Conservation (phyloP, 345 rosid species). For the Hypericum androsaemum region DNA sequence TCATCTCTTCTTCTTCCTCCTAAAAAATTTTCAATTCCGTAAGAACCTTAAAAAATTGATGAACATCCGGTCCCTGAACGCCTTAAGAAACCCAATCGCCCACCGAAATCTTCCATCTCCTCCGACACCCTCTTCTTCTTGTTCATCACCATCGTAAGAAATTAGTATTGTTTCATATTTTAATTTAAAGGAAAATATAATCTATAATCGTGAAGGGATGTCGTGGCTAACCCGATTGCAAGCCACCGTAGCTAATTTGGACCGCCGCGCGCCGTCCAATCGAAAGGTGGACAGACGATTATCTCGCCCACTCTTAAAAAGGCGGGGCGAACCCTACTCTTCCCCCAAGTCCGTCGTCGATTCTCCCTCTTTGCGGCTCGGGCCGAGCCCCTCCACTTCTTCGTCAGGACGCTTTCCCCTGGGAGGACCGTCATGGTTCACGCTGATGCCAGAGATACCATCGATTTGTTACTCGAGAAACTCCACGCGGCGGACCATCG, state of each 20-base stretch:
- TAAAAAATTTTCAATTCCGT: no score
- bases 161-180: no score
- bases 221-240: background rate
- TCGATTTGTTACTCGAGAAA: slow-evolving; percentile 46
- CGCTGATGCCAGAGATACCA: slow-evolving; percentile 55
- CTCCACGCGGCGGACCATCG: slow-evolving; percentile 47
- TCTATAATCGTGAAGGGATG: no score
- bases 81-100: no score
- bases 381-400: slow-evolving; percentile 42
- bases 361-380: background rate
- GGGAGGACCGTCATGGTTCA: slow-evolving; percentile 59
- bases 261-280: slow-evolving; percentile 35
- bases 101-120: no score
- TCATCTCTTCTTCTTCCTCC: no score
- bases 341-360: slow-evolving; percentile 14
- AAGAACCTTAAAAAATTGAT: no score
- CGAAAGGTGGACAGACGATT: slow-evolving; percentile 59
- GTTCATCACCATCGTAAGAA: no score
- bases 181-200: no score
- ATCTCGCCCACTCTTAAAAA: slow-evolving; percentile 31
- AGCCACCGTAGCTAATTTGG: slow-evolving; percentile 13
- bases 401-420: slow-evolving; percentile 62
- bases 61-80: no score
- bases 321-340: slow-evolving; percentile 49
- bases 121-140: no score